Base-by-base conservation (phyloP, 495 filamentous ascomycete species). In the Cercophora samala region DNA sequence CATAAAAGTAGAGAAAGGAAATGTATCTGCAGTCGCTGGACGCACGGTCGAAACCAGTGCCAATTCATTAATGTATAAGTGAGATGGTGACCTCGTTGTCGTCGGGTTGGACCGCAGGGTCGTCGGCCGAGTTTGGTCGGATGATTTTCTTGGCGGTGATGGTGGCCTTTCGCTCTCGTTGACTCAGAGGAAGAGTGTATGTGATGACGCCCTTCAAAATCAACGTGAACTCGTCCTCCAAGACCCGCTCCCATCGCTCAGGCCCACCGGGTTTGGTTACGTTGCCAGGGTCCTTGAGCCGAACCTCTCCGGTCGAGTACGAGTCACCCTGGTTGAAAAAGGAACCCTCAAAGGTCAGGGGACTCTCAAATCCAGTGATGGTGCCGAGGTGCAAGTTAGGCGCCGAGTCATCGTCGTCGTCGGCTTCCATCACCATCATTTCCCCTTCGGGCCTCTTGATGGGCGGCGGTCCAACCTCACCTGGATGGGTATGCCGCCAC, bases 351-450 rank as follows among this genome's bases (percentile, higher is more conserved):
- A 98, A 97, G 2, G 86, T 86, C 26, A 98, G 82, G 0, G 93
- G 87, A 32, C 90, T 93, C 74, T 97, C 92, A 77, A 99, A 95
- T 58, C 85, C 83, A 66, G 89, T 88, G 42, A 99, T 92, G 54
- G 89, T 90, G 21, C 95, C 95, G 21, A 99, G 88, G 26, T 93
- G 86, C 89, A 98, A 93, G 46, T 90, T 95, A 64, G 91, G 90
- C 2, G 87, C 78, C 63, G 90, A 81, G 32, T 89, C 87, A 4
- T 90, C 89, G 75, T 95, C 91, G 19, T 87, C 90, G 32, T 91
- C 89, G 42, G 78, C 80, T 60, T 80, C 77, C 11, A 74, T 63
- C 5, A 68, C 67, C 21, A 62, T 53, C 11, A 73, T 37, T 24
- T 59, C 52, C 29, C 51, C 63, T 55, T 64, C 66, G 59, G 24